These are phyloP conservation scores for Podospora sp. DNA, from an alignment of 495 filamentous ascomycete species.

Conservation along the genomic window DNA sequence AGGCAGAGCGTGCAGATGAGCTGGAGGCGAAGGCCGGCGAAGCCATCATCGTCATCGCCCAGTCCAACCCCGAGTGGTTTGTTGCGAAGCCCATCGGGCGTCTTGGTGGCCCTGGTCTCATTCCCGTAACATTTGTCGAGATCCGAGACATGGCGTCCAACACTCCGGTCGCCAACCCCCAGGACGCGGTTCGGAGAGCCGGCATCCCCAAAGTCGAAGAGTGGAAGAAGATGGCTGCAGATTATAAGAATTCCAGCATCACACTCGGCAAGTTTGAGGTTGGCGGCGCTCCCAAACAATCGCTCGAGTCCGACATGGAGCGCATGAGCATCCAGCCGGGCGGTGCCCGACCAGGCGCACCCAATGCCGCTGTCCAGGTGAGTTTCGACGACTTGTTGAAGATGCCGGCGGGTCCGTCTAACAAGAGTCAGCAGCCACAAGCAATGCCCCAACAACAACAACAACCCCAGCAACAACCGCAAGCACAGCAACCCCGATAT, in stretches of 20 bases:
- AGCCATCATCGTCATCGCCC: conserved; percentile 96
- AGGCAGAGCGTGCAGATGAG: conserved; percentile 92
- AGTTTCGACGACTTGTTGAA: conserved; percentile 22
- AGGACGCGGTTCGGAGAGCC: conserved; percentile 83
- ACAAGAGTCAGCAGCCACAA: conserved; percentile 2
- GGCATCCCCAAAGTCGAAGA: conserved; percentile 98
- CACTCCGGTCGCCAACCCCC: conserved; percentile 75
- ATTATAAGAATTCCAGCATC: conserved; percentile 99
- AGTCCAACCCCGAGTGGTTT: conserved; percentile 99
- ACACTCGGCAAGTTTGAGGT: conserved; percentile 86
- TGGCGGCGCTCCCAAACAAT: conserved; percentile 47
- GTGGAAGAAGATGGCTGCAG: conserved; percentile 99
- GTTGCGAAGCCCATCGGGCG: conserved; percentile 97
- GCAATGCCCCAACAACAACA: conserved; percentile 17
- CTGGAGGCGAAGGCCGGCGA: conserved; percentile 93
- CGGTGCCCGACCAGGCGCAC: conserved; percentile 46
- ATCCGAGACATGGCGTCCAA: conserved; percentile 92
- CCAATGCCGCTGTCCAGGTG: conserved; percentile 46
- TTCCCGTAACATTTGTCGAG: conserved; percentile 96
- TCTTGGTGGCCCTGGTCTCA: conserved; percentile 89
- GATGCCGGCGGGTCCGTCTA: not conserved
- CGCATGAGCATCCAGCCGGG: conserved; percentile 70
- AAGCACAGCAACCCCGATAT: conserved; percentile 33
- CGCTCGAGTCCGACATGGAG: conserved; percentile 72
- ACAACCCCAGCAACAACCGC: conserved; percentile 34